Conservation (phyloP, 345 rosid species). For the rapeseed (Brassica napus) region Da-Ae NC_063437.1:13338001-13338500, state of each 20-base stretch:
- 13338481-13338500: not conserved
- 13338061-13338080: not conserved
- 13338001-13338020: not conserved
- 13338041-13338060: not conserved
- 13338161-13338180: not conserved
- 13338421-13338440: too few species aligned
- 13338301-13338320: too few species aligned
- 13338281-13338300: too few species aligned
- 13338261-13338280: too few species aligned
- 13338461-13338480: too few species aligned
- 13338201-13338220: not conserved
- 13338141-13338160: not conserved
- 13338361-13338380: too few species aligned
- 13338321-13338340: too few species aligned
- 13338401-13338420: too few species aligned
- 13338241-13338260: too few species aligned
- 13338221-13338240: not conserved
- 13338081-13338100: not conserved
- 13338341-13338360: too few species aligned
- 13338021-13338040: not conserved
- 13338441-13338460: too few species aligned
- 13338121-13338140: not conserved
- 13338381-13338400: too few species aligned
- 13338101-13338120: not conserved
- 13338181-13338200: not conserved